Evolutionary conservation across 176 grass and related monocot species (phyloP).

Genomic region (Coix lacrymajobi): DNA sequence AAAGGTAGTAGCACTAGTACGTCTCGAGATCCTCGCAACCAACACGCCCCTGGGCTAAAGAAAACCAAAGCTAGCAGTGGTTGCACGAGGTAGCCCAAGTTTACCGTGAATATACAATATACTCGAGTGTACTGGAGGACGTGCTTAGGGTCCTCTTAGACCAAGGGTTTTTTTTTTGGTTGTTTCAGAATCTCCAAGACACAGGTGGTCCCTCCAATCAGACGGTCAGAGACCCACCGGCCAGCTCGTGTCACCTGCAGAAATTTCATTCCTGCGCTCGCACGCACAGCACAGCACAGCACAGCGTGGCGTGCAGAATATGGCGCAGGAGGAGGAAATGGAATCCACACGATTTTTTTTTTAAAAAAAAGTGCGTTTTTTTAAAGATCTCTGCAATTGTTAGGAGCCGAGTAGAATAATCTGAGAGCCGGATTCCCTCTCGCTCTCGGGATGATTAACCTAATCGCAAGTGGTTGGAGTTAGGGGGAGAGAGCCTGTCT

Average conservation of each 20-base stretch:
- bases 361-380: not conserved
- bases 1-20: not conserved
- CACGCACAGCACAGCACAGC: not conserved
- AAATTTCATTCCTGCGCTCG: not conserved
- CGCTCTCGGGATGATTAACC: slow-evolving; percentile 27
- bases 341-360: not conserved
- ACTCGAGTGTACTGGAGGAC: too few species aligned
- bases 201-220: not conserved
- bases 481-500: not conserved
- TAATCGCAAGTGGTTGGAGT: not conserved
- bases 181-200: not conserved
- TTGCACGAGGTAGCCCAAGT: slow-evolving; percentile 18
- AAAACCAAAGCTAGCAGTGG: not conserved
- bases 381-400: not conserved
- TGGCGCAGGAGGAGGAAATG: not conserved
- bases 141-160: slow-evolving; percentile 1
- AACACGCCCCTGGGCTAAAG: not conserved
- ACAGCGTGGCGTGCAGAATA: not conserved
- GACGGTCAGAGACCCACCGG: slow-evolving; percentile 9
- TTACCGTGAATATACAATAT: not conserved
- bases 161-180: not conserved
- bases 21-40: slow-evolving; percentile 24
- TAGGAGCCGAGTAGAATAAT: not conserved
- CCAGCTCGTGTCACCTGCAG: not conserved
- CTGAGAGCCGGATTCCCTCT: slow-evolving; percentile 25